Evolutionary conservation across 1,284 basidiomycete species (phyloP), one percentile per base, ranked within the genome.

Genomic region (Hymenochaete sp.): DNA sequence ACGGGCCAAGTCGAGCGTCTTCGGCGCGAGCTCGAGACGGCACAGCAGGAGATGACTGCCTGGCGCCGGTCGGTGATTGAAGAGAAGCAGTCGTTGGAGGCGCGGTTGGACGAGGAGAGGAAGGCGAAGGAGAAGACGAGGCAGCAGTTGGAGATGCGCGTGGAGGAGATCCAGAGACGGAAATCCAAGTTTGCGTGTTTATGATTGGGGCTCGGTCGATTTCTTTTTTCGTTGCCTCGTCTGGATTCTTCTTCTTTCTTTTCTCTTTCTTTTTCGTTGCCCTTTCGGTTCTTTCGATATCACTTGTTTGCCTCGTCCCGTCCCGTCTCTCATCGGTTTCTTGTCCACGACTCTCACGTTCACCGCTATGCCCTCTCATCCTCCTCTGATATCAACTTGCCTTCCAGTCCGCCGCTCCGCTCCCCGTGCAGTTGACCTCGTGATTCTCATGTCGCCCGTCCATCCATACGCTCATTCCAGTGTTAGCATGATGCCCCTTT

Each of bases 101-200:
- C 77, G 49, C 74, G 78, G 44, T 67, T 91, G 31, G 82, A 86
- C 56, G 86, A 91, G 60, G 88, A 93, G 62, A 77, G 84, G 44
- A 74, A 73, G 57, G 80, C 80, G 11, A 90, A 89, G 65, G 86
- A 90, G 59, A 78, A 85, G 25, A 83, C 79, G 35, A 79, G 85
- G 44, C 78, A 80, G 46, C 87, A 91, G 61, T 75, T 93, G 19
- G 88, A 91, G 60, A 72, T 74, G 29, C 78, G 90, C 52, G 83
- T 91, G 80, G 84, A 88, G 47, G 88, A 90, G 56, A 66, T 90
- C 45, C 71, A 76, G 60, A 75, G 75, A 64, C 80, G 83, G 52
- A 89, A 87, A 67, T 88, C 85, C 52, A 89, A 89, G 66, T 89
- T 88, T 60, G 81, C 80, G 39, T 88, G 83, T 62, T 72, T 88